phyloP scores from a whole-genome alignment of 306 rosid species.

The Vigna mungo region DNA sequence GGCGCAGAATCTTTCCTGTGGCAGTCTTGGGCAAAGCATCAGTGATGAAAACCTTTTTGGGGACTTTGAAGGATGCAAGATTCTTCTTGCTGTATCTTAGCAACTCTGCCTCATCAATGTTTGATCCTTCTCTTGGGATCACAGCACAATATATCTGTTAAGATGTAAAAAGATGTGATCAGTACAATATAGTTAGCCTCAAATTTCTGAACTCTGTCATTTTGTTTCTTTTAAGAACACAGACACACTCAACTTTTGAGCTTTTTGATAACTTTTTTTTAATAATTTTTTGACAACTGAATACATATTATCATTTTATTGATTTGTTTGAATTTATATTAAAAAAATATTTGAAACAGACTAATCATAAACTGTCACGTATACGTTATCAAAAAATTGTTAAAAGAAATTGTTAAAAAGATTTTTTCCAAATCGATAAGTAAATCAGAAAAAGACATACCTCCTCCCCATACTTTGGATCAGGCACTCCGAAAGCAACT shows the following conservation, averaged over 20 bases:
- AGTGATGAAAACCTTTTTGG: slow-evolving; percentile 77
- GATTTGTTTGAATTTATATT: too few relatives aligned
- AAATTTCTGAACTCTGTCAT: neutral
- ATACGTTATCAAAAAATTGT: too few relatives aligned
- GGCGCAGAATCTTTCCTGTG: slow-evolving; percentile 83
- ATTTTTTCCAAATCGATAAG: too few relatives aligned
- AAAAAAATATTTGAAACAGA: too few relatives aligned
- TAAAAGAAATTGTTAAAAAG: too few relatives aligned
- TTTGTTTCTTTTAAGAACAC: neutral
- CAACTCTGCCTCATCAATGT: slow-evolving; percentile 63
- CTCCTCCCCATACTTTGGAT: slow-evolving; percentile 94
- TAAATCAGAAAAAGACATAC: slow-evolving; percentile 44
- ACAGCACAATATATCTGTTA: slow-evolving; percentile 82
- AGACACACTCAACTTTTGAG: neutral
- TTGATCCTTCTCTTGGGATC: slow-evolving; percentile 73
- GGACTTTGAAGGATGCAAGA: slow-evolving; percentile 82
- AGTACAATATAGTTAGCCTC: neutral
- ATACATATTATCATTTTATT: too few relatives aligned
- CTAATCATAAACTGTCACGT: too few relatives aligned
- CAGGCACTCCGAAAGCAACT: slow-evolving; percentile 90
- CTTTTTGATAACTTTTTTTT: too few relatives aligned
- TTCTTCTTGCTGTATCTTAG: slow-evolving; percentile 74
- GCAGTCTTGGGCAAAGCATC: slow-evolving; percentile 87
- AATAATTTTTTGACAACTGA: too few relatives aligned
- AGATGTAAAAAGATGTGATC: neutral